Base-by-base conservation (phyloP, 2,329 filamentous ascomycete genomes). In the Trichoderma asperellum region DNA sequence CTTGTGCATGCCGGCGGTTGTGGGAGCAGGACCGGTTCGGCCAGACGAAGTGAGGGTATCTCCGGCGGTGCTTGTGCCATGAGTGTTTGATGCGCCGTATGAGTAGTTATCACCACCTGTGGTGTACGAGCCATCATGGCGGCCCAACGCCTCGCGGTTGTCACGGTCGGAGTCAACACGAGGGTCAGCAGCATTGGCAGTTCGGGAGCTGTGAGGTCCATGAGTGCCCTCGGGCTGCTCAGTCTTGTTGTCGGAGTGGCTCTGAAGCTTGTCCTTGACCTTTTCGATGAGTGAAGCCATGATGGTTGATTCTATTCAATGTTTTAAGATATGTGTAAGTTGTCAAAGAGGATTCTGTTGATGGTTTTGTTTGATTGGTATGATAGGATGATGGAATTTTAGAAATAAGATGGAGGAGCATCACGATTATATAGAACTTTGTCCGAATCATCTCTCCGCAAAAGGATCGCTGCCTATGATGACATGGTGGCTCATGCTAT, bases 201-300 rank as follows among this genome's bases (percentile, higher is more conserved):
- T 7, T 61, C 82, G 80, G 11, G 79, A 81, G 68, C 71, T 73
- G 74, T 87, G 83, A 18, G 82, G 81, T 12, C 85, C 84, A 40
- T 68, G 63, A 56, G 68, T 65, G 53, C 66, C 60, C 14, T 63
- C 59, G 7, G 59, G 66, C 35, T 73, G 68, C 37, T 74, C 71
- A 35, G 76, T 71, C 60, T 73, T 74, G 71, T 71, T 67, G 78
- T 84, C 81, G 71, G 81, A 79, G 74, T 81, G 76, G 70, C 16
- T n/a, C 6, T n/a, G 18, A n/a, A 88, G 77, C 71, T 81, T 84
- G 4, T 88, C 85, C 83, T 88, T 88, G 77, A 87, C 83, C 80
- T 88, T 88, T 82, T 88, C 84, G 76, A 87, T 78, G 75, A 88
- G 80, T 73, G 79, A 79, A 78, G 86, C 87, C 86, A 88, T 88